Conservation (phyloP, 768 basidiomycete species). For the Suillus bovinus region DNA sequence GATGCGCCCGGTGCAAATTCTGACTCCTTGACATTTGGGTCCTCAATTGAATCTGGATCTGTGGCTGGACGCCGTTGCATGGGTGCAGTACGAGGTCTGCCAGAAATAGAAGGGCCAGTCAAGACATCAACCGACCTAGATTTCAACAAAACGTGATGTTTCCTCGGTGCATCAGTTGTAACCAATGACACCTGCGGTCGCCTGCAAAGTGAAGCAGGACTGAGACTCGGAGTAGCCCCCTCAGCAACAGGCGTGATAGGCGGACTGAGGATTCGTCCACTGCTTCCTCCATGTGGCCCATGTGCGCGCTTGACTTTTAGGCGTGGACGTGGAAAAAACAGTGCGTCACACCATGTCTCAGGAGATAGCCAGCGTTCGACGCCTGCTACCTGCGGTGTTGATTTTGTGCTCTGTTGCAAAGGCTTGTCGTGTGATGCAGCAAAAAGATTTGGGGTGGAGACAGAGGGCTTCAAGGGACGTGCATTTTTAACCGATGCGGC, state of each 20-base stretch:
- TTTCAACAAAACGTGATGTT: conserved; percentile 12
- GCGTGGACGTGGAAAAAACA: conserved; percentile 75
- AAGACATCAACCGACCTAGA: conserved; percentile 27
- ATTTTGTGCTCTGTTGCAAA: conserved; percentile 21
- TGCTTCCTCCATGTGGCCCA: conserved; percentile 19
- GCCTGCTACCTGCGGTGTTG: conserved; percentile 28
- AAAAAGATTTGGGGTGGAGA: conserved; percentile 68
- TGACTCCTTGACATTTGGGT: not conserved
- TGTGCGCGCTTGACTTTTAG: conserved; percentile 50
- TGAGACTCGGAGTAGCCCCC: conserved; percentile 15
- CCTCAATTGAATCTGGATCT: not conserved
- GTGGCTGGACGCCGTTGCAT: not conserved
- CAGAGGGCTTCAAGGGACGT: conserved; percentile 42
- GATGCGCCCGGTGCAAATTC: conserved; percentile 2
- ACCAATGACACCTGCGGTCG: conserved; percentile 27
- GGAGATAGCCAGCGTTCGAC: conserved; percentile 70
- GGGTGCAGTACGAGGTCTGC: not conserved
- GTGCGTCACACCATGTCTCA: conserved; percentile 81
- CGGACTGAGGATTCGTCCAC: conserved; percentile 46
- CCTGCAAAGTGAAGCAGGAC: not conserved
- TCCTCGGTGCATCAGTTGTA: conserved; percentile 4
- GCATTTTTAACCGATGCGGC: not conserved
- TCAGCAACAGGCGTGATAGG: conserved; percentile 44
- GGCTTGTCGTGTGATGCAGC: conserved; percentile 12
- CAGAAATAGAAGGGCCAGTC: conserved; percentile 12